Evolutionary conservation across 352 stramenopile species (phyloP), one percentile per base, ranked within the genome.

Genomic region (Phytopythium litorale): DNA sequence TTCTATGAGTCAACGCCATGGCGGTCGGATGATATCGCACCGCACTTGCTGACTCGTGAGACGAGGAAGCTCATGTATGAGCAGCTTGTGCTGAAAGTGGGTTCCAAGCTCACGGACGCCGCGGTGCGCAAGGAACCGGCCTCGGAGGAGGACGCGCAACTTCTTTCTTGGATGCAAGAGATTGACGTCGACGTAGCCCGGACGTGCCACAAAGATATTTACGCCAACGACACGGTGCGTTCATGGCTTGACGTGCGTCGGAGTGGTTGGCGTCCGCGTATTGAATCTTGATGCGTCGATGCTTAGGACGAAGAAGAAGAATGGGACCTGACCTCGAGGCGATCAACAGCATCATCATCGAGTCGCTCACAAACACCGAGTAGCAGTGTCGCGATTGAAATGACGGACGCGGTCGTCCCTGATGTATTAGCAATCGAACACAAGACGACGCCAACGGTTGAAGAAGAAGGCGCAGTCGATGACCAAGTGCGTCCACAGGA

Each of bases 141-240:
- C 2, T 60, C 55, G 6, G 55, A 60, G 28, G 80, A 91, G 35
- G 70, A 79, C 28, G 40, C 71, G 18, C 79, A 84, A n/a, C 64
- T 89, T 16, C 64, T 87, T 15, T 65, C 75, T 28, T 94, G 82
- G 85, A 78, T 94, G 11, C 79, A 80, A 19, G 82, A 94, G 67
- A 94, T 94, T 43, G 85, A 94, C 59, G 78, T 92, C 13, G 85
- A 94, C 64, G 85, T 94, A 21, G 74, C 79, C 7, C 79, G 84
- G 12, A 94, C 84, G 15, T 91, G 81, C 62, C 74, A 84, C 61
- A 85, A 78, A 25, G 75, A 73, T 15, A 81, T 82, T 7, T 79
- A 88, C 51, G 72, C 60, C 28, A 65, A 67, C 18, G 67, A 72
- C n/a, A 57, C 64, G 43, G 67, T 78, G 60, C 16, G 58, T 62